Conservation (phyloP, 495 filamentous ascomycete genomes). For the Penicillium turbatum region DNA sequence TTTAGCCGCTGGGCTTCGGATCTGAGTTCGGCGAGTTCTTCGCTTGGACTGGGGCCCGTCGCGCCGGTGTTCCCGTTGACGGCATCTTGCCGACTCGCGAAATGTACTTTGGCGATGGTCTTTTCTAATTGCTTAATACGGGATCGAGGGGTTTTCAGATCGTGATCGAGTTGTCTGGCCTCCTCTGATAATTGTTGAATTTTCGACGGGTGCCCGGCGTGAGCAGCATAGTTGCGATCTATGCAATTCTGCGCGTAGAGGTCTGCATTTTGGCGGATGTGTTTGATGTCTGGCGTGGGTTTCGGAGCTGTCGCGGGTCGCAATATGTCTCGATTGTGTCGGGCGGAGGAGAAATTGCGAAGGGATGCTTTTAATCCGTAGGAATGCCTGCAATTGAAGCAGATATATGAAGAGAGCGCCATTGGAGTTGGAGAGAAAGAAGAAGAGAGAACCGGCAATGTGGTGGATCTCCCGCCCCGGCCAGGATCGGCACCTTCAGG, state of each 20-base stretch:
- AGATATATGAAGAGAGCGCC: conserved; percentile 32
- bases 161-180: conserved; percentile 48
- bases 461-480: conserved; percentile 7
- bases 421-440: conserved; percentile 17
- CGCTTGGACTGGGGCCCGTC: background rate
- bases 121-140: conserved; percentile 43
- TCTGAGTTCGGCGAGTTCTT: conserved; percentile 36
- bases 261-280: conserved; percentile 77
- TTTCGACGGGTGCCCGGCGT: conserved; percentile 58
- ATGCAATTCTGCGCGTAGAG: conserved; percentile 78
- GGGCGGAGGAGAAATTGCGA: conserved; percentile 31
- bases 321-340: conserved; percentile 27
- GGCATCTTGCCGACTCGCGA: conserved; percentile 22
- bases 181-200: conserved; percentile 69
- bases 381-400: conserved; percentile 35
- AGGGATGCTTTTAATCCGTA: conserved; percentile 7
- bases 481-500: conserved; percentile 6
- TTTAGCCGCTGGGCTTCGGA: conserved; percentile 69
- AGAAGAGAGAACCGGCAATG: conserved; percentile 6
- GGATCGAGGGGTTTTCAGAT: conserved; percentile 34
- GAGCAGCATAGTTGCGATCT: conserved; percentile 74
- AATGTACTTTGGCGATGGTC: conserved; percentile 34
- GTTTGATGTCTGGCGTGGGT: conserved; percentile 72
- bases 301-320: conserved; percentile 76
- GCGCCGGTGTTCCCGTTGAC: conserved; percentile 5